Evolutionary conservation across 305 asterid species (phyloP).

Genomic region (Fraxinus xanthoxyloides): DNA sequence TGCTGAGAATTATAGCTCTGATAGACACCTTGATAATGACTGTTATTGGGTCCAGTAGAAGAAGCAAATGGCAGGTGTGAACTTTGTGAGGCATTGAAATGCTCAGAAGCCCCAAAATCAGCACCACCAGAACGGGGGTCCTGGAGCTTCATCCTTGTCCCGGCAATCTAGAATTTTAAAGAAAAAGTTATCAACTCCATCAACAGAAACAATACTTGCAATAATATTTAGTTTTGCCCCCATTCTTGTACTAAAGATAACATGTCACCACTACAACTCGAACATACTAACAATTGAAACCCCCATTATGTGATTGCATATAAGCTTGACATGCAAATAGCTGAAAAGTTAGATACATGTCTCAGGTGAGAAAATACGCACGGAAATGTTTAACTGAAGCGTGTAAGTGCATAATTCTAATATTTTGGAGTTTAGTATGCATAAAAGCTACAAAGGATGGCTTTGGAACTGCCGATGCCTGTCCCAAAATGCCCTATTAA

Average conservation of each 20-base stretch:
- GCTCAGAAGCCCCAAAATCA: slow-evolving; percentile 39
- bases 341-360: not conserved
- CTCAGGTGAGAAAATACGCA: not conserved
- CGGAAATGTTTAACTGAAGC: not conserved
- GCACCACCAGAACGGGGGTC: slow-evolving; percentile 41
- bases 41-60: slow-evolving; percentile 30
- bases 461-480: not conserved
- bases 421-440: not conserved
- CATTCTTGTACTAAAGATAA: not conserved
- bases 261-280: not conserved
- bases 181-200: slow-evolving; percentile 16
- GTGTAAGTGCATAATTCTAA: not conserved
- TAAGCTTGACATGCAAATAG: not conserved
- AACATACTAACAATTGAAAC: not conserved
- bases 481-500: not conserved
- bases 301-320: not conserved
- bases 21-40: slow-evolving; percentile 32
- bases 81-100: slow-evolving; percentile 34
- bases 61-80: slow-evolving; percentile 33
- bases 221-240: not conserved
- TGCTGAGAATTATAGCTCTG: slow-evolving; percentile 39
- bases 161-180: slow-evolving; percentile 40
- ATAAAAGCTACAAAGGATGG: not conserved
- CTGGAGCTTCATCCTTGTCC: slow-evolving; percentile 37
- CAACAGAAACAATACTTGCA: not conserved